phyloP scores from a whole-genome alignment of 139 green algal species.

The Pseudopediastrum boryanum region DNA sequence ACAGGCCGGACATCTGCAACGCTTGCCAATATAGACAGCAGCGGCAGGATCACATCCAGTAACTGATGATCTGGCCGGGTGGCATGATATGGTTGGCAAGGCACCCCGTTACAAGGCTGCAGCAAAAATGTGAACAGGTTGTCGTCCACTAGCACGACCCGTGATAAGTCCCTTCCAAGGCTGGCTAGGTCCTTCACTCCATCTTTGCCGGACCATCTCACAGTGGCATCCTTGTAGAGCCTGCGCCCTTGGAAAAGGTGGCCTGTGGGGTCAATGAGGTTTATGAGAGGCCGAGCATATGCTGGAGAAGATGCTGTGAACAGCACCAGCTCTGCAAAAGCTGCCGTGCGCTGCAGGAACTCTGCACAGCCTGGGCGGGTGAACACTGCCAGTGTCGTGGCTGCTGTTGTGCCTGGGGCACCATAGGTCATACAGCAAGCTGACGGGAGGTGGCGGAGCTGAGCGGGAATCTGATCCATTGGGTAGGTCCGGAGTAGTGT shows the following conservation, averaged over 20 bases:
- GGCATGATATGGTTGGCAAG: constrained; percentile 57
- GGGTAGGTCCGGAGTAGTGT: constrained; percentile 62
- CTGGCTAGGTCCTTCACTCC: constrained; percentile 69
- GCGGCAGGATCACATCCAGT: constrained; percentile 60
- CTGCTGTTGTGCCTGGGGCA: background rate
- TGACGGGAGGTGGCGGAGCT: background rate
- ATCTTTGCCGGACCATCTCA: constrained; percentile 31
- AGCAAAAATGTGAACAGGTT: constrained; percentile 66
- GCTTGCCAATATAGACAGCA: constrained; percentile 59
- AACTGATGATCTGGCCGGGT: constrained; percentile 34
- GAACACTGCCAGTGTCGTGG: constrained; percentile 51
- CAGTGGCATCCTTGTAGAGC: constrained; percentile 46
- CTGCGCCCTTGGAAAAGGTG: constrained; percentile 30
- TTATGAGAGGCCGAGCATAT: constrained; percentile 55
- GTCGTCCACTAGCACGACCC: constrained; percentile 77
- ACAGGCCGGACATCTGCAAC: constrained; percentile 60
- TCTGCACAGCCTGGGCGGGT: constrained; percentile 44
- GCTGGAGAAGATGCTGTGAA: constrained; percentile 59
- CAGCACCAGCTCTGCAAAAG: constrained; percentile 64
- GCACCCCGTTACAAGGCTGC: constrained; percentile 70
- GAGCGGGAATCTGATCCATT: background rate
- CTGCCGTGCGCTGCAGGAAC: constrained; percentile 52
- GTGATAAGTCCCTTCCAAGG: constrained; percentile 57
- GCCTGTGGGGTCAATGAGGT: constrained; percentile 44
- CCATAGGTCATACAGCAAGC: background rate